phyloP scores from a whole-genome alignment of 306 rosid genomes.

The Pyrus betulifolia region DNA sequence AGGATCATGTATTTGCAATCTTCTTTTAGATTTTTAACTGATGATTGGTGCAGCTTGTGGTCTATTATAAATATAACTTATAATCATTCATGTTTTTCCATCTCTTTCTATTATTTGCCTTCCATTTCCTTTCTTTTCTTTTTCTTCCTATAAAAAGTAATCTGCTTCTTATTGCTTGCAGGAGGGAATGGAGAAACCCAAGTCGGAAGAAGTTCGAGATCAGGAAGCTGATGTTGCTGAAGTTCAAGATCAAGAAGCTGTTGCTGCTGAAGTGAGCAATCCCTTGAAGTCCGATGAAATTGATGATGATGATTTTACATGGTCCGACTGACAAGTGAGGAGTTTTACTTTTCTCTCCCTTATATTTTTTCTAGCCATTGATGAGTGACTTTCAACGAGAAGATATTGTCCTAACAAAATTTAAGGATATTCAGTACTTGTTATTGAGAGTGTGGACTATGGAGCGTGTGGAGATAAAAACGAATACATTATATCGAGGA shows the following conservation, averaged over 20 bases:
- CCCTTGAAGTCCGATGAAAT: conserved; percentile 43
- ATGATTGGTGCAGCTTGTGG: neutral
- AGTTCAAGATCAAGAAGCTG: conserved; percentile 41
- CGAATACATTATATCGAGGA: neutral
- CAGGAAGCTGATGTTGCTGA: conserved; percentile 26
- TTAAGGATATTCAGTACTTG: neutral
- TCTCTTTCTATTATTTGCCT: neutral
- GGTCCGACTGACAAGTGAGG: conserved; percentile 33
- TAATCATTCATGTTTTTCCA: neutral
- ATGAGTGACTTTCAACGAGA: neutral
- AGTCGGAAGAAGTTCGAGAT: conserved; percentile 14
- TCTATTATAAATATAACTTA: neutral
- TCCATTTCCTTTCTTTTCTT: neutral
- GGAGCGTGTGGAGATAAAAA: neutral
- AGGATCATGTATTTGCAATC: neutral
- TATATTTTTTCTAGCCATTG: neutral
- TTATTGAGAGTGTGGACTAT: neutral
- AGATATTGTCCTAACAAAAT: neutral
- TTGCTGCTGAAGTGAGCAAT: conserved; percentile 26
- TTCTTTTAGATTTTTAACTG: neutral
- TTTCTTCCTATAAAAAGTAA: neutral
- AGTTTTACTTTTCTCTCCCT: neutral
- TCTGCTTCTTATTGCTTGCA: conserved; percentile 19
- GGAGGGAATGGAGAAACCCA: conserved; percentile 39
- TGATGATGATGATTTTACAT: conserved; percentile 32